Evolutionary conservation across 2,329 filamentous ascomycete genomes (phyloP), one percentile per base, ranked within the genome.

Genomic region (Huntiella moniliformis): DNA sequence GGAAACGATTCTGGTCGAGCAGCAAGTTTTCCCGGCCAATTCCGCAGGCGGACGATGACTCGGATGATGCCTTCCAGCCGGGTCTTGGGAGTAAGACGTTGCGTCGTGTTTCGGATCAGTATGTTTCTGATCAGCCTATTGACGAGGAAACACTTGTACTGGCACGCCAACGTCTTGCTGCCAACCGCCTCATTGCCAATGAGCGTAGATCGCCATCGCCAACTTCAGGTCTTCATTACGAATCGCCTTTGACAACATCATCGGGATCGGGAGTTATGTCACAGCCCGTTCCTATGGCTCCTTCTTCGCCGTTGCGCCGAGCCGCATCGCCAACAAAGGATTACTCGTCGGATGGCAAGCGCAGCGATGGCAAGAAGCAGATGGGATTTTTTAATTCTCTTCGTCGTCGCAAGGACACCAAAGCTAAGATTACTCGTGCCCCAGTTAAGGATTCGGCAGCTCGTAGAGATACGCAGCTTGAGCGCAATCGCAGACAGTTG

Each of bases 31-130:
- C 12, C 31, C 77, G 73, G 54, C 75, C 79, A 1, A 81, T 85
- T 53, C 74, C 66, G 1, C 78, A 84, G 54, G 84, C 80, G 1
- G 84, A 80, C 54, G 79, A 84, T 46, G 78, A 82, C 40, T 67
- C 71, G 13, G 65, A 66, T 15, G 13, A 36, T 17, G 17, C 13
- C 13, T 16, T 28, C 22, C 22, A 10, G 22, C 6, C 22, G 22
- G 22, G 22, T 28, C 22, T 28, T 28, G 22, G 22, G 7, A 10
- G 22, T 8, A 2, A 28, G 22, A 28, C 22, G 7, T 28, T 28
- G 39, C 44, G 35, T 18, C 13, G 15, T 1, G 35, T 31, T n/a
- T 35, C 39, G 6, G 31, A 35, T 5, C 44, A 42, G 8, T 38
- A 31, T 10, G 31, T 22, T 28, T 42, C 39, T 11, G 22, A 40